Conservation (phyloP, 805 yeast species). For the Zygosaccharomyces lentus region DNA sequence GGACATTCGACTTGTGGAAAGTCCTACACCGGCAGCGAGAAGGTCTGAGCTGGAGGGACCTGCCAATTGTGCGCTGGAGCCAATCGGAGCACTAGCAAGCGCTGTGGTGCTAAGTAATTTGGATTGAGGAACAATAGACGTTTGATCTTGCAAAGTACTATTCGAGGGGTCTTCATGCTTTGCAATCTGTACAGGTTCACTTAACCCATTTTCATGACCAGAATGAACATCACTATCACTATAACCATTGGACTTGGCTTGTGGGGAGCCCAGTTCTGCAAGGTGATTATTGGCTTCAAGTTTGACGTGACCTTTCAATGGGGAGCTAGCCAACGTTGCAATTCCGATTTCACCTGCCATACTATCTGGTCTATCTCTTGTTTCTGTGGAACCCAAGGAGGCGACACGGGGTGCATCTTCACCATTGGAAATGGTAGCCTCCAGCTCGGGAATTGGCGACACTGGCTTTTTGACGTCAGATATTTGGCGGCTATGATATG, state of each 20-base stretch:
- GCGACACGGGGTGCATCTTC: slow-evolving; percentile 10
- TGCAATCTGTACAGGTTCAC: slow-evolving; percentile 12
- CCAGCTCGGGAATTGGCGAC: slow-evolving; percentile 14
- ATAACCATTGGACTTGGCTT: background rate
- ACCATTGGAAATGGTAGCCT: background rate
- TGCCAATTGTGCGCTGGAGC: background rate
- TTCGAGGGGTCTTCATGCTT: slow-evolving; percentile 6
- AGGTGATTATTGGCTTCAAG: slow-evolving; percentile 4
- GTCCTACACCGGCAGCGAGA: background rate
- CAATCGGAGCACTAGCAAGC: background rate
- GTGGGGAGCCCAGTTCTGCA: background rate
- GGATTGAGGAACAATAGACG: background rate
- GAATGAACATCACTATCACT: background rate
- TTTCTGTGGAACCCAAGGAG: slow-evolving; percentile 9
- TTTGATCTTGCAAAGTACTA: background rate
- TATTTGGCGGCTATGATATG: slow-evolving; percentile 5
- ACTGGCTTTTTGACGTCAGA: slow-evolving; percentile 12
- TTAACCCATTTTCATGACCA: slow-evolving; percentile 8
- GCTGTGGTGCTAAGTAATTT: background rate
- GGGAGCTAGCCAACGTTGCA: slow-evolving; percentile 23
- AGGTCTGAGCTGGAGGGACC: background rate
- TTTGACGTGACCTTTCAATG: slow-evolving; percentile 19
- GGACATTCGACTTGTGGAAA: background rate
- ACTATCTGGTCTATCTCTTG: slow-evolving; percentile 7
- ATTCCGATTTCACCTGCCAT: slow-evolving; percentile 16